Percentiles rank a stretch among this genome's conserved stretches.
These are phyloP conservation scores for Mitragyna speciosa DNA, from an alignment of 257 asterid species.

Conservation along the genomic window DNA sequence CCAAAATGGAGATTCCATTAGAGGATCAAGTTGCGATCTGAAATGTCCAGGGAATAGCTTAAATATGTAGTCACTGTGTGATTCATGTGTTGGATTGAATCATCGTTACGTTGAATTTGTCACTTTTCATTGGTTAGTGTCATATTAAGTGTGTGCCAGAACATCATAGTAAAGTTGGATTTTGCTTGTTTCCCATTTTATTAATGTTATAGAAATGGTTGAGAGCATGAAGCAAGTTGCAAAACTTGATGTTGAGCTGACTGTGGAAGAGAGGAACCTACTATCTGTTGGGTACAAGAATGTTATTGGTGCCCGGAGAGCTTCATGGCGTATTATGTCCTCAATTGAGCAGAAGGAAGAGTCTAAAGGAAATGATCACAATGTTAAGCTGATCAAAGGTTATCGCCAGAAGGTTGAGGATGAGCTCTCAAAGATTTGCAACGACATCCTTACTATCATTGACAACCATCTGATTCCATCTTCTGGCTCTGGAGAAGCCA, in stretches of 20 bases:
- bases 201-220: conserved; percentile 64
- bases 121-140: too few species aligned
- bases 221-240: conserved; percentile 85
- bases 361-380: conserved; percentile 69
- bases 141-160: background rate
- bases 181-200: background rate
- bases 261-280: conserved; percentile 88
- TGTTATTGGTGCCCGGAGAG: conserved; percentile 95
- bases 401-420: conserved; percentile 87
- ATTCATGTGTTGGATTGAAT: background rate
- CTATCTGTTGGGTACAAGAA: conserved; percentile 97
- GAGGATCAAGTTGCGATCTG: background rate
- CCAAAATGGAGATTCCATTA: too few species aligned
- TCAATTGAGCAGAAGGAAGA: conserved; percentile 96
- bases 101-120: too few species aligned
- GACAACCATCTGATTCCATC: conserved; percentile 82
- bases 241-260: conserved; percentile 72
- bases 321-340: conserved; percentile 94
- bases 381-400: conserved; percentile 64
- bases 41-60: background rate
- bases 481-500: conserved; percentile 82
- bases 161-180: background rate
- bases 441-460: conserved; percentile 69
- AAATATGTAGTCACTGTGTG: background rate
- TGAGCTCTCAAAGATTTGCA: conserved; percentile 80